phyloP scores from a whole-genome alignment of 768 basidiomycete genomes.

The Myochromella boudieri region DNA sequence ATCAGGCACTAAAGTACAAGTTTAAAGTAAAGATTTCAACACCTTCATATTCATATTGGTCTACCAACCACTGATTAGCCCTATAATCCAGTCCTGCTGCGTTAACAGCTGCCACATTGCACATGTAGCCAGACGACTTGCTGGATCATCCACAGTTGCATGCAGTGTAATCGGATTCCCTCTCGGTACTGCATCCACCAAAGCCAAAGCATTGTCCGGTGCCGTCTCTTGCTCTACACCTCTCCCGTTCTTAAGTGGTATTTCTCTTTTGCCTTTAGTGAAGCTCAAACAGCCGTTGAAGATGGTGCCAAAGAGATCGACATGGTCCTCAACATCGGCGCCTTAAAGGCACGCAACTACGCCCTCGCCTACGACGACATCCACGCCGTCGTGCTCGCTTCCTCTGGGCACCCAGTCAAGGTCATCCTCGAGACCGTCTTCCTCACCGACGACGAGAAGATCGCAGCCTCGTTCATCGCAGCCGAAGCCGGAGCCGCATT shows the following conservation, averaged over 20 bases:
- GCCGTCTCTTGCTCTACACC: not conserved
- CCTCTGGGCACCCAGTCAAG: conserved; percentile 37
- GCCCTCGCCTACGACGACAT: conserved; percentile 39
- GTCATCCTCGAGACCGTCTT: conserved; percentile 53
- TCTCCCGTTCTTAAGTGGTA: not conserved
- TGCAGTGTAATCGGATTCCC: conserved; percentile 55
- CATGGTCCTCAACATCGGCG: conserved; percentile 49
- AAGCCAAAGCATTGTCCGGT: conserved; percentile 45
- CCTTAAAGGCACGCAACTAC: conserved; percentile 40
- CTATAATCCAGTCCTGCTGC: conserved; percentile 52
- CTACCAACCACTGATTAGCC: not conserved
- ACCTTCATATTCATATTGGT: not conserved
- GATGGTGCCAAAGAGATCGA: conserved; percentile 53
- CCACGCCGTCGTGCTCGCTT: conserved; percentile 33
- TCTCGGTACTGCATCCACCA: conserved; percentile 43
- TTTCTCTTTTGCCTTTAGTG: conserved; percentile 25
- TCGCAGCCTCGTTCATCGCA: conserved; percentile 44
- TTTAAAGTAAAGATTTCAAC: conserved; percentile 42
- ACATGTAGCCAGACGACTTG: conserved; percentile 38
- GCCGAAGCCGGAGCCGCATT: conserved; percentile 51
- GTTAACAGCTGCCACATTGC: conserved; percentile 46
- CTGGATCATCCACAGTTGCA: conserved; percentile 35
- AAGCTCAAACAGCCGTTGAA: conserved; percentile 43
- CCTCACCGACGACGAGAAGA: conserved; percentile 43
- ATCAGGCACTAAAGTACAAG: conserved; percentile 44